Conservation (phyloP, 371 early-diverging fungal genomes). For the Coemansia sp. region DNA sequence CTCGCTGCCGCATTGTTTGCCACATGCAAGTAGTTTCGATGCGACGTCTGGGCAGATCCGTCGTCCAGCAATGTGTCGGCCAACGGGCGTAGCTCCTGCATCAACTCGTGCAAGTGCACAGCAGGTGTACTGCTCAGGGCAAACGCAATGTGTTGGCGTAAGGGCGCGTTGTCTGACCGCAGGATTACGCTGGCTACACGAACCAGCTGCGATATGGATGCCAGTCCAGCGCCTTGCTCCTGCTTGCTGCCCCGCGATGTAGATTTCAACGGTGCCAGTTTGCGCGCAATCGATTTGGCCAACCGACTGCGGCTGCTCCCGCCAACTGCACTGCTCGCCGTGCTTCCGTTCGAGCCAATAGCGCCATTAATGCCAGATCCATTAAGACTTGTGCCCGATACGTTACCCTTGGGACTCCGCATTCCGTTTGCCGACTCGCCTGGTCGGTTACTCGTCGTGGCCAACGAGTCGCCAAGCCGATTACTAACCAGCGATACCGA, state of each 20-base stretch:
- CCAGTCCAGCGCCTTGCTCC: constrained; percentile 43
- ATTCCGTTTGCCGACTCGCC: constrained; percentile 18
- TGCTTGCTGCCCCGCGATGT: constrained; percentile 38
- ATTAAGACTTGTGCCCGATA: background rate
- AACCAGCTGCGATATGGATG: constrained; percentile 49
- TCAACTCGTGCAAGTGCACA: constrained; percentile 39
- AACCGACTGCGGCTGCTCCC: constrained; percentile 42
- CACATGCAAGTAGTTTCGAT: constrained; percentile 49
- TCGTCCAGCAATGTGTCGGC: constrained; percentile 44
- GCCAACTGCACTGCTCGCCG: constrained; percentile 10
- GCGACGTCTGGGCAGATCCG: constrained; percentile 24
- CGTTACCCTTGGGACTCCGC: constrained; percentile 20
- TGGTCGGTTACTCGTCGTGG: background rate
- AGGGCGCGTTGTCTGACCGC: constrained; percentile 46
- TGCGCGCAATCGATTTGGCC: constrained; percentile 51
- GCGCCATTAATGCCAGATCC: background rate
- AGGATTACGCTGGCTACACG: constrained; percentile 37
- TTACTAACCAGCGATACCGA: background rate
- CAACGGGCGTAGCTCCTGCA: constrained; percentile 46
- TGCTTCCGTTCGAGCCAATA: background rate
- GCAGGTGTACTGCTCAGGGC: constrained; percentile 43
- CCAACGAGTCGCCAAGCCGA: constrained; percentile 13
- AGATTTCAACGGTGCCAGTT: constrained; percentile 50
- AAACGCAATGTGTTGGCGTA: constrained; percentile 35
- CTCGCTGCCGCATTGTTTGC: constrained; percentile 14